Base-by-base conservation (phyloP, 78 protist genomes). In the Cyanophora paradoxa region DNA sequence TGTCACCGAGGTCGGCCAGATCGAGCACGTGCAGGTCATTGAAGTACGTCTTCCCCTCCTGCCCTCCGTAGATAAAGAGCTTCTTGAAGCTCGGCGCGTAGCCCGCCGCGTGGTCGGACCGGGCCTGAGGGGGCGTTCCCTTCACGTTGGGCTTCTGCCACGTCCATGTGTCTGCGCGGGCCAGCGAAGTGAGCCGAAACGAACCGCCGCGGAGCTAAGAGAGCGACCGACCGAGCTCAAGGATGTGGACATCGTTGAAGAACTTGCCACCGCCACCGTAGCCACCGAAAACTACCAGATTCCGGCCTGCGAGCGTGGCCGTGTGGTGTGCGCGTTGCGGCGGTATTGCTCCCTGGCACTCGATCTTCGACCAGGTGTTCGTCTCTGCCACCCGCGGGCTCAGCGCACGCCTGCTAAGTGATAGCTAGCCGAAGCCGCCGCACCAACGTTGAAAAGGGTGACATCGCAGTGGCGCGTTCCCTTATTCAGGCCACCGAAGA, bases 331-430 rank as follows among this genome's bases (percentile, higher is more conserved):
- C 31, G 40, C 67, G 67, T 26, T 40, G 67, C 44, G 14, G 42
- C 67, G 67, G 67, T 13, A 42, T 40, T 13, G 67, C 34, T 40
- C 67, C 67, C 24, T 40, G n/a, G 42, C 67, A 59, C 67, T 59
- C 67, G 44, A 34, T 59, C 44, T 34, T 59, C 44, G 24, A 16
- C 67, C 67, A 59, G 44, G 31, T 42, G 28, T 2, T 33, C 67
- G 31, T 59, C 28, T 31, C 67, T 24, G 34, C 26, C 13, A n/a
- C n/a, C n/a, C n/a, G n/a, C n/a, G n/a, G n/a, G n/a, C 2, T 14
- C 44, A 59, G 17, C n/a, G 34, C 67, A 13, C 20, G 30, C 42
- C 28, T 20, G 67, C 34, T 42, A 42, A 34, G 31, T 40, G 34
- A 59, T 13, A 40, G 67, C 42, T 19, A 13, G 13, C 67, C 67